Evolutionary conservation across 192 early-diverging fungal species (phyloP), one percentile per base, ranked within the genome.

Genomic region (Chytriomyces sp.): DNA sequence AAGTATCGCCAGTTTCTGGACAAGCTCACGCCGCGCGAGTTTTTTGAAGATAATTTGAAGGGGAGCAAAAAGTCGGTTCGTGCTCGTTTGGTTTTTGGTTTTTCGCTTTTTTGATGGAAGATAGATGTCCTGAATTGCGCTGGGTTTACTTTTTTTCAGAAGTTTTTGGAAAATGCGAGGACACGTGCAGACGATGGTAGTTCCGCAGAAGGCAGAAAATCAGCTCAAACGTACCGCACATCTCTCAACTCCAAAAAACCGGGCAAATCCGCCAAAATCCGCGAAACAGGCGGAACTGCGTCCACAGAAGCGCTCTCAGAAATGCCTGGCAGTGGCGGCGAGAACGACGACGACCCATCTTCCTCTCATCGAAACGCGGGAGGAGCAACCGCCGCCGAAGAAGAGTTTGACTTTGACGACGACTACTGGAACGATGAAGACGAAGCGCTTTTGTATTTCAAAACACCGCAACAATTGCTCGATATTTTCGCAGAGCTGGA

Each of bases 401-500:
- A 77, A 61, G 77, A 75, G 1, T 67, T 61, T 48, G 65, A 75
- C 35, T 71, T 69, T n/a, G 73, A 86, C 68, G 76, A 78, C 61
- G 75, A 74, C n/a, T 66, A 46, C 26, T 73, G 45, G 72, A 66
- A 79, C 69, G 80, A 82, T 3, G 82, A 81, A 16, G 83, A 84
- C 45, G 81, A 81, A 50, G 66, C 86, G 5, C 62, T 79, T 13
- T 63, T 89, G 3, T 88, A 72, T 64, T 89, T 89, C 77, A 86
- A 84, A 63, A 64, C 77, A 16, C 87, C 88, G 8, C 81, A 88
- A 69, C 86, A 89, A 71, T 68, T 89, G 10, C 76, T 89, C 28
- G 86, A 88, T 69, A 79, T 89, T 20, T 89, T 87, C 77, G 78
- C 86, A 6, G 88, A 89, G 78, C 82, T 89, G 44, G 88, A 89